phyloP scores from a whole-genome alignment of 108 stramenopile species.

The Aureococcus anophagefferens region DNA sequence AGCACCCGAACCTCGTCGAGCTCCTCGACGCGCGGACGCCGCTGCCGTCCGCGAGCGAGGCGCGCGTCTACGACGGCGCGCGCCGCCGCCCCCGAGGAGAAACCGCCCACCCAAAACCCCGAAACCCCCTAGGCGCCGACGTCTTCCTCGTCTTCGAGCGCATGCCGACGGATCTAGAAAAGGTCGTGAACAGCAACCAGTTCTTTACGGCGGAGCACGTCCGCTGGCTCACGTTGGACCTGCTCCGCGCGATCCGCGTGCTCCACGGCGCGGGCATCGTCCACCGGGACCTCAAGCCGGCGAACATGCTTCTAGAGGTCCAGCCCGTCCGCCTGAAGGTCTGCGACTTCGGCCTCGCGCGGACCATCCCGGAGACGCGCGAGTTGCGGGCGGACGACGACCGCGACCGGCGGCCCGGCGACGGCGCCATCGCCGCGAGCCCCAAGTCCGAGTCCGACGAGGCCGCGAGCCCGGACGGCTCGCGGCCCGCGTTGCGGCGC shows the following conservation, averaged over 20 bases:
- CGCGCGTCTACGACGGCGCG: no score
- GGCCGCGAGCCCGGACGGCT: no score
- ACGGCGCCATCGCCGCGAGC: no score
- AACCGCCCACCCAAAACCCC: no score
- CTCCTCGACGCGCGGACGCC: neutral
- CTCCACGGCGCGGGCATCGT: neutral
- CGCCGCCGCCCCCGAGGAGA: no score
- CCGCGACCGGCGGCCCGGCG: no score
- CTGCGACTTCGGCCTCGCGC: neutral
- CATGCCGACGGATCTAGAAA: neutral
- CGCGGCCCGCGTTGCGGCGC: neutral
- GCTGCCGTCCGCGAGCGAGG: neutral
- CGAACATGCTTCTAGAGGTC: neutral
- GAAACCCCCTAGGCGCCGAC: no score
- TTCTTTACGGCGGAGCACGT: neutral
- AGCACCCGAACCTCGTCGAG: neutral
- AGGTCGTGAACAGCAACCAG: neutral
- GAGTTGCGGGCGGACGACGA: no score
- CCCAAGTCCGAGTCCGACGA: no score
- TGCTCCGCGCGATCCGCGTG: neutral
- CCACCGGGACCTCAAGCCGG: constrained; percentile 1
- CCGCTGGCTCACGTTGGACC: neutral
- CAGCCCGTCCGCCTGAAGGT: neutral
- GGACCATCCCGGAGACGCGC: neutral
- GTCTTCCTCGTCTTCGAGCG: neutral